Percentiles rank a stretch among this genome's conserved stretches.
phyloP scores from a whole-genome alignment of 129 eudicot species.

The Silybum marianum region DNA sequence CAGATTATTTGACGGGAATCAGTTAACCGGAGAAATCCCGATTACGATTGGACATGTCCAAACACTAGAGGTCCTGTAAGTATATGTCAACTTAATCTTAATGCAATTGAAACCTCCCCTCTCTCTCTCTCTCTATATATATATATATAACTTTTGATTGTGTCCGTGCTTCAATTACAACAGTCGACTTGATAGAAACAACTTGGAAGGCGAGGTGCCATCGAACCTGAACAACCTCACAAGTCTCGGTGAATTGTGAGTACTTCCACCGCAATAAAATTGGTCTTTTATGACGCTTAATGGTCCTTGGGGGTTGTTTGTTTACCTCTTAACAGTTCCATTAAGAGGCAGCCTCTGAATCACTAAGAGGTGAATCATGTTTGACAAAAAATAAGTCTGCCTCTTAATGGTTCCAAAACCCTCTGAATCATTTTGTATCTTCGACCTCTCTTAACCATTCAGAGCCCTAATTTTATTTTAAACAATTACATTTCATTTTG shows the following conservation, averaged over 20 bases:
- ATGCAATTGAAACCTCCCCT: no score
- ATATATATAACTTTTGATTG: neutral
- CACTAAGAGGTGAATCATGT: no score
- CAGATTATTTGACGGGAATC: constrained; percentile 89
- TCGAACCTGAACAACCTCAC: constrained; percentile 69
- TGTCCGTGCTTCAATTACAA: constrained; percentile 18
- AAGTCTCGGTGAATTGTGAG: constrained; percentile 69
- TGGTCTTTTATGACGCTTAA: neutral
- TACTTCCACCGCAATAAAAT: constrained; percentile 1
- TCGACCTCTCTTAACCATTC: no score
- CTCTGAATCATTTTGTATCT: no score
- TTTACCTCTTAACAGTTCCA: no score
- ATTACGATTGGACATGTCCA: constrained; percentile 57
- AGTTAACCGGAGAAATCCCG: constrained; percentile 68
- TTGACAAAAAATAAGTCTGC: no score
- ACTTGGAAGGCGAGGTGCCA: constrained; percentile 58
- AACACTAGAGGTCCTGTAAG: constrained; percentile 95
- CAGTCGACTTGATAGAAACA: constrained; percentile 93
- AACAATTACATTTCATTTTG: no score
- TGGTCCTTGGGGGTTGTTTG: neutral
- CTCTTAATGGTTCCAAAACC: no score
- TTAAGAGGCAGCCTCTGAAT: no score
- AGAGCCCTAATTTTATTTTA: no score
- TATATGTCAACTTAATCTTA: constrained; percentile 21
- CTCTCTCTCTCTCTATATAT: no score